Evolutionary conservation across 371 early-diverging fungal species (phyloP).

Genomic region (Mucor indicus): DNA sequence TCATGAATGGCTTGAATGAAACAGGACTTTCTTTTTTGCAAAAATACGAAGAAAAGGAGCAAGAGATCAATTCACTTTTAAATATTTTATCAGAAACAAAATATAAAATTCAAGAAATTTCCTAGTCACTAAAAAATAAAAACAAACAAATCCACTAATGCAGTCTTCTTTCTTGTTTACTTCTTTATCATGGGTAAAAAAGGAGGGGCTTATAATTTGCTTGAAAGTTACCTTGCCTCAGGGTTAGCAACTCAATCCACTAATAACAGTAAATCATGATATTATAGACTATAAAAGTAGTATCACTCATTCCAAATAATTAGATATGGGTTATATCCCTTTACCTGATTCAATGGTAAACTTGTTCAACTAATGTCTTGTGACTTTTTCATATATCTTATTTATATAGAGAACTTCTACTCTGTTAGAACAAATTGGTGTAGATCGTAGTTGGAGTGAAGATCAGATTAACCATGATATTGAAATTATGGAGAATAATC

Average conservation of each 20-base stretch:
- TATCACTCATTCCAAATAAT: not conserved
- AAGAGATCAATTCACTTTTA: slow-evolving; percentile 9
- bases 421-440: slow-evolving; percentile 59
- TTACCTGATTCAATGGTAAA: slow-evolving; percentile 31
- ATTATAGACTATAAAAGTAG: not conserved
- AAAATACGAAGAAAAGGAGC: slow-evolving; percentile 2
- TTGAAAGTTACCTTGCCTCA: slow-evolving; percentile 26
- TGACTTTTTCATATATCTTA: not conserved
- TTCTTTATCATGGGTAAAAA: slow-evolving; percentile 31
- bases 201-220: slow-evolving; percentile 13
- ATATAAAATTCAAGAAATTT: slow-evolving; percentile 12
- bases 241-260: slow-evolving; percentile 8
- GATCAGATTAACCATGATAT: slow-evolving; percentile 57
- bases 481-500: slow-evolving; percentile 47
- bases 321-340: slow-evolving; percentile 19
- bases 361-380: not conserved
- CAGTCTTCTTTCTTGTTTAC: slow-evolving; percentile 1
- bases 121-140: not conserved
- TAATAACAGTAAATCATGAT: not conserved
- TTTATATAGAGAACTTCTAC: slow-evolving; percentile 57
- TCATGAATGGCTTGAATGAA: not conserved
- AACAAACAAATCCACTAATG: not conserved
- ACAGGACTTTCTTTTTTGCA: not conserved
- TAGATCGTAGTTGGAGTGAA: slow-evolving; percentile 58
- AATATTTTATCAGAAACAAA: slow-evolving; percentile 11